phyloP scores from a whole-genome alignment of 495 filamentous ascomycete species.

The Penicillium cosmopolitanum region DNA sequence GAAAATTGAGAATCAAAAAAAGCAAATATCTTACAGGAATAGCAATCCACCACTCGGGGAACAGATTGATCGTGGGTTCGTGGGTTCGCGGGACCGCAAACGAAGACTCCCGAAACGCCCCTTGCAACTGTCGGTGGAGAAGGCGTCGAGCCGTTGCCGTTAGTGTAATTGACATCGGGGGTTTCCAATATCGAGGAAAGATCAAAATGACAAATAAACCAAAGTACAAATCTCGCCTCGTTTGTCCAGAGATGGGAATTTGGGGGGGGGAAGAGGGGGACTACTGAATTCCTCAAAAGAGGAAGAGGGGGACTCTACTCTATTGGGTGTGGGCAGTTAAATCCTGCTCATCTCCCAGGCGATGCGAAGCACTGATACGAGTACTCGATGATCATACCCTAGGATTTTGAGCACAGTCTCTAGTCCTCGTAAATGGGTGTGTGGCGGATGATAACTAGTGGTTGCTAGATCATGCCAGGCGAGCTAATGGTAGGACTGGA shows the following conservation, averaged over 20 bases:
- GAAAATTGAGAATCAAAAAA: constrained; percentile 3
- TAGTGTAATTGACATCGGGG: constrained; percentile 11
- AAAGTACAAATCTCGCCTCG: constrained; percentile 1
- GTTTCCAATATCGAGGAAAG: neutral
- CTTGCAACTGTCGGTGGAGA: constrained; percentile 19
- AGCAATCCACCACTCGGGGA: constrained; percentile 4
- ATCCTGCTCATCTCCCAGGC: neutral
- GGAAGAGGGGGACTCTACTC: neutral
- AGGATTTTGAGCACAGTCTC: neutral
- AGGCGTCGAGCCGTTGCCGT: constrained; percentile 15
- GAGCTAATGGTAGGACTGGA: neutral
- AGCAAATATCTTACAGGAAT: constrained; percentile 4
- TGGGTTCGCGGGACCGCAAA: constrained; percentile 13
- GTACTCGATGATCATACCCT: neutral
- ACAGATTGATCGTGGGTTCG: constrained; percentile 1
- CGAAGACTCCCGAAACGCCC: constrained; percentile 16
- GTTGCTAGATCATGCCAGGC: constrained; percentile 1
- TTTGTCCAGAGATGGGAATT: neutral
- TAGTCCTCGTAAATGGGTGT: neutral
- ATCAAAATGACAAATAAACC: constrained; percentile 4
- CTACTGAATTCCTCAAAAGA: neutral
- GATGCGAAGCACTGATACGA: neutral
- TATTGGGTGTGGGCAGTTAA: neutral
- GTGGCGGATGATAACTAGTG: neutral
- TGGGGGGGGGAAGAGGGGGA: neutral